These are phyloP conservation scores for Acer campestre DNA, from an alignment of 345 rosid genomes.

Conservation along the genomic window DNA sequence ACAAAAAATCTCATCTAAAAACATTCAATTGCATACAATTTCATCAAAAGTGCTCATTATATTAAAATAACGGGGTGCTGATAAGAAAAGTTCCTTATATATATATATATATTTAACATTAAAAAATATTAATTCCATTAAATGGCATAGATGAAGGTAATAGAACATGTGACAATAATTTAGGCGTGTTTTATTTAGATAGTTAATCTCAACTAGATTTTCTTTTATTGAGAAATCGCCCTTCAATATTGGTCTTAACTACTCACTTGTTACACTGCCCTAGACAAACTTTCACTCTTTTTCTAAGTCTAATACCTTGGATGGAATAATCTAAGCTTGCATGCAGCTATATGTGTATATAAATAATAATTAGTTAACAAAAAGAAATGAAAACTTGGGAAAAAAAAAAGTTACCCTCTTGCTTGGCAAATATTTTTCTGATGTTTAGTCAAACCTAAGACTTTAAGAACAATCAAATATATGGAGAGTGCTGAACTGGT, in stretches of 20 bases:
- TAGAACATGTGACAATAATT: not conserved
- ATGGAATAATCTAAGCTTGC: not conserved
- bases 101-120: too few relatives aligned
- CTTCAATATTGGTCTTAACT: not conserved
- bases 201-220: not conserved
- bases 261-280: not conserved
- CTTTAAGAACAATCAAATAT: constrained; percentile 12
- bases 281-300: not conserved
- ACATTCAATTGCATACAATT: too few relatives aligned
- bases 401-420: not conserved
- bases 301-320: not conserved
- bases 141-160: not conserved
- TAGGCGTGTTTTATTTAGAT: not conserved
- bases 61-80: too few relatives aligned
- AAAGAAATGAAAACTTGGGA: not conserved
- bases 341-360: not conserved
- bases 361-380: not conserved
- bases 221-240: not conserved
- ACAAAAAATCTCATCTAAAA: too few relatives aligned
- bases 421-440: not conserved
- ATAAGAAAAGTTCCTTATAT: too few relatives aligned
- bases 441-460: constrained; percentile 12
- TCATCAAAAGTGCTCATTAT: too few relatives aligned
- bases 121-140: too few relatives aligned
- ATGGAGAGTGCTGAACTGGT: not conserved